A percentile compares a stretch with the other conserved stretches of the same genome.
Conservation (phyloP, 495 filamentous ascomycete genomes). For the Ascodesmis nigricans region DNA sequence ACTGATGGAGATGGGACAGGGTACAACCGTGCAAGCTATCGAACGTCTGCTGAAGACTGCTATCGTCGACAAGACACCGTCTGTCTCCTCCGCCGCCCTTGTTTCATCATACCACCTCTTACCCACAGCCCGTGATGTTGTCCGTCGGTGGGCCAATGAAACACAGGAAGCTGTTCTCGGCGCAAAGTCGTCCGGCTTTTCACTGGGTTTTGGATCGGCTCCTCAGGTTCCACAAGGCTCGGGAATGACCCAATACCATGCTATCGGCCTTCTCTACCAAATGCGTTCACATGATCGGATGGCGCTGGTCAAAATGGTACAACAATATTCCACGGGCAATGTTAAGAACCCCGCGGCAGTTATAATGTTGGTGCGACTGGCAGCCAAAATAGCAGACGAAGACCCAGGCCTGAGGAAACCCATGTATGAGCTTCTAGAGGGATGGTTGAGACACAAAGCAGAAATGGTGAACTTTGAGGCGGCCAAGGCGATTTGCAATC, state of each 20-base stretch:
- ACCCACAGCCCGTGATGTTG: slow-evolving; percentile 83
- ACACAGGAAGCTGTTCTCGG: slow-evolving; percentile 88
- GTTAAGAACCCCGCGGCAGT: slow-evolving; percentile 86
- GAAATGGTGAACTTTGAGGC: slow-evolving; percentile 99
- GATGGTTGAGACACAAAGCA: slow-evolving; percentile 94
- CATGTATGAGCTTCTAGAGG: slow-evolving; percentile 87
- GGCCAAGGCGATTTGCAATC: slow-evolving; percentile 87
- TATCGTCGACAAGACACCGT: slow-evolving; percentile 97
- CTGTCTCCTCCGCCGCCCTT: slow-evolving; percentile 87
- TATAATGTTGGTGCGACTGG: slow-evolving; percentile 76
- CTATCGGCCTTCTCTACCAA: slow-evolving; percentile 91
- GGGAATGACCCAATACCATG: slow-evolving; percentile 92
- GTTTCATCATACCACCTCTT: slow-evolving; percentile 97
- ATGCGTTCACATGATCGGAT: slow-evolving; percentile 96
- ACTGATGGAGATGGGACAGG: slow-evolving; percentile 28
- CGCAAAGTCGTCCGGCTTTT: slow-evolving; percentile 75
- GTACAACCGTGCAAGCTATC: slow-evolving; percentile 91
- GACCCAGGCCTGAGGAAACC: slow-evolving; percentile 70
- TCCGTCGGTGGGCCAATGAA: slow-evolving; percentile 95
- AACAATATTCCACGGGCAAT: slow-evolving; percentile 81
- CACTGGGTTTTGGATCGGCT: slow-evolving; percentile 55
- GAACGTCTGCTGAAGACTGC: slow-evolving; percentile 97
- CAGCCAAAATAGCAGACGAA: slow-evolving; percentile 87
- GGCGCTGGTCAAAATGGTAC: slow-evolving; percentile 99
- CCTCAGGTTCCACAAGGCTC: slow-evolving; percentile 24